Conservation (phyloP, 73 alveolate genomes). For the Blepharisma stoltei region DNA sequence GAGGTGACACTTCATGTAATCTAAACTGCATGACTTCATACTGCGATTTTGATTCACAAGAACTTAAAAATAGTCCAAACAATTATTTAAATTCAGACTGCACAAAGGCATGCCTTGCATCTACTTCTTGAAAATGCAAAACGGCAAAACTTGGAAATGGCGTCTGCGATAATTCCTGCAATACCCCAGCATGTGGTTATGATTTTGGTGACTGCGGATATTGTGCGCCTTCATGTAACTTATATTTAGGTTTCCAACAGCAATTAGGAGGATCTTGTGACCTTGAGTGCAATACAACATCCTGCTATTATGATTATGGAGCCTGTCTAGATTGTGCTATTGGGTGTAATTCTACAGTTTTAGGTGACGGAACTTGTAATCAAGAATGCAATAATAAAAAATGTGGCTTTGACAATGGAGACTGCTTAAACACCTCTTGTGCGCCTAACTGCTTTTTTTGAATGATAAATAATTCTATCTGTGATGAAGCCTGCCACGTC, state of each 20-base stretch:
- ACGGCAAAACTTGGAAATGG: slow-evolving; percentile 1
- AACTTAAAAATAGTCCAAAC: too few species aligned
- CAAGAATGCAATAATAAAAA: not conserved
- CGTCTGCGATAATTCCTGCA: slow-evolving; percentile 3
- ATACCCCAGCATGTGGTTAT: not conserved
- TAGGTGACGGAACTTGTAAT: not conserved
- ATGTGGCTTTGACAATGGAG: not conserved
- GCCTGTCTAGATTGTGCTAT: not conserved
- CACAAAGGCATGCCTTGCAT: too few species aligned
- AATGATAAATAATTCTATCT: not conserved
- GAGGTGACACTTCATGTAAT: too few species aligned
- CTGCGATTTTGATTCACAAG: too few species aligned
- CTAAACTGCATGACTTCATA: too few species aligned
- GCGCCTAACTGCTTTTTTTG: not conserved
- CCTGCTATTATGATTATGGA: not conserved
- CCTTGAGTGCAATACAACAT: slow-evolving; percentile 11
- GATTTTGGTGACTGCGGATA: slow-evolving; percentile 32
- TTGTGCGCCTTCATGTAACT: not conserved
- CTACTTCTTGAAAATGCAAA: too few species aligned
- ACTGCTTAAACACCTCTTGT: not conserved
- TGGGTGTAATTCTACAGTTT: not conserved
- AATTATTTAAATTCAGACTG: too few species aligned
- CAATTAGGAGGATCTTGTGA: too few species aligned
- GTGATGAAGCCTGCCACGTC: slow-evolving; percentile 12
- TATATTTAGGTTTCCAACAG: not conserved